Evolutionary conservation across 495 filamentous ascomycete genomes (phyloP).

Genomic region (Penicillium atrosanguineum): DNA sequence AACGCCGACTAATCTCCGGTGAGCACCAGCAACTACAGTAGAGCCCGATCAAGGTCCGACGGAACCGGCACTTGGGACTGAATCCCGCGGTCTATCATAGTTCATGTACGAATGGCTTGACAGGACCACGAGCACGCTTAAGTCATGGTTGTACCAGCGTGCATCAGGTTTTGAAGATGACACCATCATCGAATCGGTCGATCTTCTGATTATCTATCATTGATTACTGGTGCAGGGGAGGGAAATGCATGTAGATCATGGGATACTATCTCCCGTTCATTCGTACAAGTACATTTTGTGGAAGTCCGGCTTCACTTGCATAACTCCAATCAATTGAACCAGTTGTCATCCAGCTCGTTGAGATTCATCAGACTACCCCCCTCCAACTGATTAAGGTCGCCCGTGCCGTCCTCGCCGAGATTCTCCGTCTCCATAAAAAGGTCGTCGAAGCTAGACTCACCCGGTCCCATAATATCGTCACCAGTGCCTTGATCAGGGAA

Average conservation of each 20-base stretch:
- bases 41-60: too few relatives aligned
- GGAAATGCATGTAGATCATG: conserved; percentile 16
- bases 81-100: too few relatives aligned
- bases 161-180: not conserved
- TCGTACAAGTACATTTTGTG: not conserved
- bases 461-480: conserved; percentile 44
- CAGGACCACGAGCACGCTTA: too few relatives aligned
- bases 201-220: conserved; percentile 1
- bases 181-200: not conserved
- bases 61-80: too few relatives aligned
- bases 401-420: conserved; percentile 29
- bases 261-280: conserved; percentile 7
- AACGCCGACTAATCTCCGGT: not conserved
- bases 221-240: conserved; percentile 3
- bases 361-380: conserved; percentile 43
- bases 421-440: conserved; percentile 48
- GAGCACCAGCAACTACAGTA: not conserved
- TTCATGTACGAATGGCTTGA: not conserved
- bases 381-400: conserved; percentile 39
- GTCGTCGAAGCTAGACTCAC: conserved; percentile 52
- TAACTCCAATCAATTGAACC: conserved; percentile 33
- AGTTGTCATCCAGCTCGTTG: conserved; percentile 45
- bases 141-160: not conserved
- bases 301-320: not conserved
- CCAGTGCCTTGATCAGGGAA: conserved; percentile 16